Percentiles rank a stretch among this genome's conserved stretches.
Conservation (phyloP, 108 stramenopile genomes). For the Parietichytrium sp. region DNA sequence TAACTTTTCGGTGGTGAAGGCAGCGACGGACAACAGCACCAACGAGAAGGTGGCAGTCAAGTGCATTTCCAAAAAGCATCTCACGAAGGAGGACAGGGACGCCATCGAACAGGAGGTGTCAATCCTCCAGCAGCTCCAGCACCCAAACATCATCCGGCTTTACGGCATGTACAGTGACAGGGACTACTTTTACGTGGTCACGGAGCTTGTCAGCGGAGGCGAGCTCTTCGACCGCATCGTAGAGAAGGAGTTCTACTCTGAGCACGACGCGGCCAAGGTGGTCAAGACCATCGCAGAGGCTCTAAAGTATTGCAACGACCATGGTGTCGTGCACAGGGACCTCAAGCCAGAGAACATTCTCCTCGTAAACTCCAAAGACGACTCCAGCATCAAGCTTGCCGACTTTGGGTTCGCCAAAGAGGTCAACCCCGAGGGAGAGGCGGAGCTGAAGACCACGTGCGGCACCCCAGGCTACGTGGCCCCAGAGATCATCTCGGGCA, state of each 20-base stretch:
- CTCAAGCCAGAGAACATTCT: constrained; percentile 92
- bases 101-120: constrained; percentile 5
- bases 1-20: constrained; percentile 19
- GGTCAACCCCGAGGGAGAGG: constrained; percentile 44
- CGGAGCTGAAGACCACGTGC: constrained; percentile 79
- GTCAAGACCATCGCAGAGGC: constrained; percentile 77
- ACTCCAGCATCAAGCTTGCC: constrained; percentile 85
- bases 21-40: neutral
- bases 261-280: constrained; percentile 79
- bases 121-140: constrained; percentile 43
- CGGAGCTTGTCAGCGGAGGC: constrained; percentile 82
- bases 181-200: constrained; percentile 76
- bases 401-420: constrained; percentile 96
- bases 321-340: constrained; percentile 79
- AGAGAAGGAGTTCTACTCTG: constrained; percentile 79
- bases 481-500: constrained; percentile 42
- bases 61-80: constrained; percentile 23
- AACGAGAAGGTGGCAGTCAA: constrained; percentile 8
- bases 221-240: constrained; percentile 95
- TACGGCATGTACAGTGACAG: constrained; percentile 84
- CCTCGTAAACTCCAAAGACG: constrained; percentile 71
- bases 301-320: constrained; percentile 71
- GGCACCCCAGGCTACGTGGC: constrained; percentile 74
- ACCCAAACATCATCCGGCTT: constrained; percentile 77
- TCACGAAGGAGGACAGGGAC: neutral